Percentiles rank a stretch among this genome's conserved stretches.
Evolutionary conservation across 1,284 basidiomycete species (phyloP).

Genomic region (Coniophora puteana): DNA sequence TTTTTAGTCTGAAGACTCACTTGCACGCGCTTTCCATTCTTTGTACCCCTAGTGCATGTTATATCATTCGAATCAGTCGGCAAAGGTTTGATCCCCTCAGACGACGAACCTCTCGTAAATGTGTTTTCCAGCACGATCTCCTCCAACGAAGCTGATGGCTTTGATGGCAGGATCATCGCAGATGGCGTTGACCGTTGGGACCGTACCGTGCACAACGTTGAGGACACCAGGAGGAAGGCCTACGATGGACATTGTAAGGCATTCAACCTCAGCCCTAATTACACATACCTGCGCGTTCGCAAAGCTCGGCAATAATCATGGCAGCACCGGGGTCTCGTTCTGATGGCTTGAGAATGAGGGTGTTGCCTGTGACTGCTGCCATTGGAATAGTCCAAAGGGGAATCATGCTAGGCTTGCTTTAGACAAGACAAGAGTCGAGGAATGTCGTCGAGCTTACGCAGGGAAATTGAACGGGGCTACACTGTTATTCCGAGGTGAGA

Average conservation of each 20-base stretch:
- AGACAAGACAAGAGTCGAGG: conserved; percentile 11
- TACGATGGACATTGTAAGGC: conserved; percentile 25
- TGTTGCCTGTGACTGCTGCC: conserved; percentile 90
- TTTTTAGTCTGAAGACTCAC: conserved; percentile 36
- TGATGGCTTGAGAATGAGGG: conserved; percentile 92
- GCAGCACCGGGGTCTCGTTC: conserved; percentile 96
- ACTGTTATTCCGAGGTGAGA: conserved; percentile 40
- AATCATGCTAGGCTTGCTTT: conserved; percentile 95
- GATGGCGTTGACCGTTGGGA: conserved; percentile 89
- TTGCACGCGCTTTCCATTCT: conserved; percentile 91
- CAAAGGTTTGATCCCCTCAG: background rate
- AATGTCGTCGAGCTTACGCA: conserved; percentile 50
- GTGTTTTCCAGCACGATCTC: conserved; percentile 89
- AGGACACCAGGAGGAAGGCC: conserved; percentile 79
- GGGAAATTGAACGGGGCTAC: conserved; percentile 94
- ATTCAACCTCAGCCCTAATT: background rate
- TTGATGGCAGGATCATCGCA: conserved; percentile 91
- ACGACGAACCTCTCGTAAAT: conserved; percentile 78
- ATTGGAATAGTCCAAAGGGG: conserved; percentile 94
- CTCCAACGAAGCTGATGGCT: conserved; percentile 97
- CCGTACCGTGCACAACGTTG: conserved; percentile 88
- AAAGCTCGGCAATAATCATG: conserved; percentile 96
- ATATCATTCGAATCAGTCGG: conserved; percentile 12
- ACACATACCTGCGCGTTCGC: conserved; percentile 68
- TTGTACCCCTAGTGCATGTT: conserved; percentile 60